Percentiles rank a stretch among this genome's conserved stretches.
These are phyloP conservation scores for Myotisia sp. DNA, from an alignment of 2,329 filamentous ascomycete genomes.

Conservation along the genomic window DNA sequence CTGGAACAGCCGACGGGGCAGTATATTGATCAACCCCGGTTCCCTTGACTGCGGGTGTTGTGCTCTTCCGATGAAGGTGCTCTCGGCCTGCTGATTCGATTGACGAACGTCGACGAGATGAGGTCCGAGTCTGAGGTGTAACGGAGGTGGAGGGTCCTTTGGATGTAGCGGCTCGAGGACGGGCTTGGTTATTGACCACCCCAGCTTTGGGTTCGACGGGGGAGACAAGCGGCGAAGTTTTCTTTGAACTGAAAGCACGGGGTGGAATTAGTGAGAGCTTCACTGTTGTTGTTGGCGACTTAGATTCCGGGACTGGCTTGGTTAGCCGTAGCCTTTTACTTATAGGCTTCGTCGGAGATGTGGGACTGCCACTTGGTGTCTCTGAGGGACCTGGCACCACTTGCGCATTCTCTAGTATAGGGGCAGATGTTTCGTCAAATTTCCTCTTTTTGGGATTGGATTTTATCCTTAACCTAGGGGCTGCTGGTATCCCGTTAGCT, in stretches of 20 bases:
- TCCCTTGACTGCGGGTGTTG: slow-evolving; percentile 25
- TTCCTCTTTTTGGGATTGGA: slow-evolving; percentile 38
- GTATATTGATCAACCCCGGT: slow-evolving; percentile 21
- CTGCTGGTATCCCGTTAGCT: slow-evolving; percentile 14
- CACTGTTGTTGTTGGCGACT: slow-evolving; percentile 9
- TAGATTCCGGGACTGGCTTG: slow-evolving; percentile 15
- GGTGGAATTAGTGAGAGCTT: slow-evolving; percentile 10
- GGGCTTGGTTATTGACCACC: slow-evolving; percentile 6
- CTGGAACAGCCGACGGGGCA: slow-evolving; percentile 18
- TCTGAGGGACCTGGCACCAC: slow-evolving; percentile 10
- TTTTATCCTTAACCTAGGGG: slow-evolving; percentile 17
- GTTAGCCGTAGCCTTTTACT: slow-evolving; percentile 28
- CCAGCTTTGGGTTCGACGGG: slow-evolving; percentile 10
- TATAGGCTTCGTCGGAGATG: slow-evolving; percentile 13
- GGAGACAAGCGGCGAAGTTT: slow-evolving; percentile 6
- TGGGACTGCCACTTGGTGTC: slow-evolving; percentile 5
- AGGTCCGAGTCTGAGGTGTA: slow-evolving; percentile 15
- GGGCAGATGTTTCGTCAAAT: slow-evolving; percentile 32
- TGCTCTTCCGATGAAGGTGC: slow-evolving; percentile 27
- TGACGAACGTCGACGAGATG: slow-evolving; percentile 15
- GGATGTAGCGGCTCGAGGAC: slow-evolving; percentile 11
- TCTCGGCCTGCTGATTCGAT: slow-evolving; percentile 15
- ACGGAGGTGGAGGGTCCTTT: slow-evolving; percentile 15
- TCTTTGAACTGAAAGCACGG: slow-evolving; percentile 7
- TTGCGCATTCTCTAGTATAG: slow-evolving; percentile 11